phyloP scores from a whole-genome alignment of 2,329 filamentous ascomycete genomes.

The Kalmusia sp. region DNA sequence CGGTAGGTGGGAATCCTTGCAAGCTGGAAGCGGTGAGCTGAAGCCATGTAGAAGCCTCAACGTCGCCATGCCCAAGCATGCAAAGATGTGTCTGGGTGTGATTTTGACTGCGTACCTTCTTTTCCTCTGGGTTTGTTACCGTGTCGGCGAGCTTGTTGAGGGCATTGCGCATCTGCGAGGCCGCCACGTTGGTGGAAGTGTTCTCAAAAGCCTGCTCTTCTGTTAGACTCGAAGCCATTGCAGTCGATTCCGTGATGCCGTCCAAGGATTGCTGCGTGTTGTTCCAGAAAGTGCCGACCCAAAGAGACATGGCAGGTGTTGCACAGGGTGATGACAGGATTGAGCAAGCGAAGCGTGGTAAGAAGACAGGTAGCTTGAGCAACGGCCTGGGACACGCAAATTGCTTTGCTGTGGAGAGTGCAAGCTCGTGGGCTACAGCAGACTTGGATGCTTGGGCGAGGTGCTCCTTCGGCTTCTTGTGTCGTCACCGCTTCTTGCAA shows the following conservation, averaged over 20 bases:
- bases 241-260: constrained; percentile 8
- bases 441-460: background rate
- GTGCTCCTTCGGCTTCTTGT: constrained; percentile 5
- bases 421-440: background rate
- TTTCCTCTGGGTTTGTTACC: constrained; percentile 77
- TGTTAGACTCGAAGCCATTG: constrained; percentile 5
- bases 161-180: constrained; percentile 98
- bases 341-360: background rate
- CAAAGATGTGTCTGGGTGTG: background rate
- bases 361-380: constrained; percentile 3
- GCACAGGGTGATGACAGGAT: background rate
- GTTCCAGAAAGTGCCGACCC: background rate
- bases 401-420: background rate
- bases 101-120: constrained; percentile 69
- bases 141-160: constrained; percentile 91
- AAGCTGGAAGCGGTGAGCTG: background rate
- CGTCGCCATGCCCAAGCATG: background rate
- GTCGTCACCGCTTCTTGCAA: constrained; percentile 6
- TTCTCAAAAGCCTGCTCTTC: constrained; percentile 91
- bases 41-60: background rate
- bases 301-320: background rate
- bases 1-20: background rate
- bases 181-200: constrained; percentile 96
- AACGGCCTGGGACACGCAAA: background rate
- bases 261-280: background rate